These are phyloP conservation scores for Podila epigama DNA, from an alignment of 192 early-diverging fungal species.

Conservation along the genomic window DNA sequence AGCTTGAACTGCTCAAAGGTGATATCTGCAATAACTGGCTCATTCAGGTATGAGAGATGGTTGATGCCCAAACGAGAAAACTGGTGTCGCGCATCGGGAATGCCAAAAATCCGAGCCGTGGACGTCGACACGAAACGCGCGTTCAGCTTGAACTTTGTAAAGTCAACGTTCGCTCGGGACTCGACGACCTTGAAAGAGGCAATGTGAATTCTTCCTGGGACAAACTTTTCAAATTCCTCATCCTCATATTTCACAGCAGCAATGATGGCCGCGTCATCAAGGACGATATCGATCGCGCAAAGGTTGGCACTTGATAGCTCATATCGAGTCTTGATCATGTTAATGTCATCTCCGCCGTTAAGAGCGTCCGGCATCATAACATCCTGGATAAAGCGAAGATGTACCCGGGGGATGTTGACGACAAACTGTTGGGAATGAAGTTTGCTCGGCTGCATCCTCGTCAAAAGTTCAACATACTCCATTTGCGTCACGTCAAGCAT, in stretches of 20 bases:
- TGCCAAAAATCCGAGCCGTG: slow-evolving; percentile 63
- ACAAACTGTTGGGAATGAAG: slow-evolving; percentile 59
- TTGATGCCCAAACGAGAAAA: slow-evolving; percentile 49
- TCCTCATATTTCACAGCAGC: slow-evolving; percentile 61
- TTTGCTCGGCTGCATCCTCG: slow-evolving; percentile 56
- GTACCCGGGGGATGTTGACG: slow-evolving; percentile 59
- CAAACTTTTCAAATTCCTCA: slow-evolving; percentile 56
- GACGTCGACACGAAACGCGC: slow-evolving; percentile 64
- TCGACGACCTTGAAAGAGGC: slow-evolving; percentile 58
- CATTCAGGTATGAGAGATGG: slow-evolving; percentile 35
- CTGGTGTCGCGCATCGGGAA: slow-evolving; percentile 60
- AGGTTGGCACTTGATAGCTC: slow-evolving; percentile 66
- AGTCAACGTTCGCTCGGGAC: slow-evolving; percentile 59
- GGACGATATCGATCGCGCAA: slow-evolving; percentile 68
- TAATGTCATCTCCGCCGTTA: slow-evolving; percentile 55
- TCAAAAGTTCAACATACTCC: slow-evolving; percentile 66
- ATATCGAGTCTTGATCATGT: slow-evolving; percentile 59
- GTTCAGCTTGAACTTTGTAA: slow-evolving; percentile 61
- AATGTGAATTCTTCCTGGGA: slow-evolving; percentile 53
- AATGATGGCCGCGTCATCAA: slow-evolving; percentile 59
- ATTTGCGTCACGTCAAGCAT: slow-evolving; percentile 73
- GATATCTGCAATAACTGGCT: slow-evolving; percentile 60
- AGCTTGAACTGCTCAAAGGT: slow-evolving; percentile 50
- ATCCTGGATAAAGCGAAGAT: slow-evolving; percentile 77
- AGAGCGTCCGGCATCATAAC: slow-evolving; percentile 69